A percentile compares a stretch with the other conserved stretches of the same genome.
Conservation (phyloP, 192 early-diverging fungal genomes). For the Rhizophagus prolifer region DNA sequence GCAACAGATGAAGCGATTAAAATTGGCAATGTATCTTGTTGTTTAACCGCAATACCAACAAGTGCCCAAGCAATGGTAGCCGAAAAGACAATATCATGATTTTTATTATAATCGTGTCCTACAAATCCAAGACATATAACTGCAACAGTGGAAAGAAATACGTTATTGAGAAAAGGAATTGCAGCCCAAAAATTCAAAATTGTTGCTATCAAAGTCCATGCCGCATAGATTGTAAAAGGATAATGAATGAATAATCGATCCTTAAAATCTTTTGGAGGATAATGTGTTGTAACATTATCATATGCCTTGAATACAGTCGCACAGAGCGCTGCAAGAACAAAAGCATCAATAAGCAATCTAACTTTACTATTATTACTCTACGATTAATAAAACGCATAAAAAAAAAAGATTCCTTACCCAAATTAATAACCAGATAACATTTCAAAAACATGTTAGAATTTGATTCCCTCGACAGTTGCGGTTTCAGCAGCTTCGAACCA, state of each 20-base stretch:
- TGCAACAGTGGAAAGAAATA: conserved; percentile 11
- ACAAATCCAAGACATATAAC: conserved; percentile 30
- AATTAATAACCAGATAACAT: not conserved
- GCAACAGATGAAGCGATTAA: conserved; percentile 8
- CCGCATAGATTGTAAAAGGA: conserved; percentile 45
- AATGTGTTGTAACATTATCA: conserved; percentile 33
- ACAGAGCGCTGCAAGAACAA: not conserved
- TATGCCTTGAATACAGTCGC: conserved; percentile 18
- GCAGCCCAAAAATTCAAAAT: conserved; percentile 34
- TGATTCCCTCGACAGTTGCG: conserved; percentile 9
- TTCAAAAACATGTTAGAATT: conserved; percentile 11
- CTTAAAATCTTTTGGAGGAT: conserved; percentile 37
- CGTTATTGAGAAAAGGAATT: not conserved
- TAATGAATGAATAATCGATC: conserved; percentile 43
- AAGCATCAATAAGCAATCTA: not conserved
- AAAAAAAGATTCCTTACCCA: conserved; percentile 7
- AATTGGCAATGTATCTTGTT: not conserved
- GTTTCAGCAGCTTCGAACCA: conserved; percentile 4
- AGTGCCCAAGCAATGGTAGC: conserved; percentile 40
- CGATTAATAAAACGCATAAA: not conserved
- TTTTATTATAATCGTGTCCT: conserved; percentile 37
- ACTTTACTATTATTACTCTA: not conserved
- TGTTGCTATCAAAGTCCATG: conserved; percentile 29
- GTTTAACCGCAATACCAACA: conserved; percentile 4
- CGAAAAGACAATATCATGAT: conserved; percentile 41